Base-by-base conservation (phyloP, 495 filamentous ascomycete species). In the Opeltia flavorubescens region DNA sequence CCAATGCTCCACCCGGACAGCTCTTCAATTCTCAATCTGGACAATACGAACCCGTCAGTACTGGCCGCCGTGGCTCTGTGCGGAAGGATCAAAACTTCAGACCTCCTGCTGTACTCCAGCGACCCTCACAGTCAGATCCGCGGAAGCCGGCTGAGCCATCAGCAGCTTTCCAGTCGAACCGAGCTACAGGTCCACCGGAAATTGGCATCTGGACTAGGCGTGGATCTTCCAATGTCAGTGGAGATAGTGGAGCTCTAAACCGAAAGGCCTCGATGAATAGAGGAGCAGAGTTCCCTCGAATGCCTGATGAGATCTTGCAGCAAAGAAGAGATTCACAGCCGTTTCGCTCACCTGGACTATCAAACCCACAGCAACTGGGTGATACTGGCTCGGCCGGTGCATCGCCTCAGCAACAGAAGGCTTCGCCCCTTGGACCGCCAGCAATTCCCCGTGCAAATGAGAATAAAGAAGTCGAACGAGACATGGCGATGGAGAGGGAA, bases 21-120 rank as follows among this genome's bases (percentile, higher is more conserved):
- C 72, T 99, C 0, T 99, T 77, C 62, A 95, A 96, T 61, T 94
- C 91, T 8, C 81, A 93, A 31, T 95, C 86, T 38, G 91, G 93
- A 20, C 81, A 86, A 34, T 93, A 94, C 55, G 91, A 99, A 56
- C 89, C 93, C 4, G 93, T 87, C 5, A 67, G 74, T 34, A 84
- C 93, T 47, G 71, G 66, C 21, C 81, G 85, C 31, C 75, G 85
- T 50, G 75, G 75, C 20, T 74, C 79, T n/a, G 67, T 77, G 40
- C 72, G 82, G 39, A 74, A 74, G 40, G 84, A 91, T 39, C 67
- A 67, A 41, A 73, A 72, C 42, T 72, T 77, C 43, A 75, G 84
- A 26, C 77, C 89, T 49, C 84, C 86, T 20, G 72, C 87, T 24
- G 66, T 98, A 13, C 66, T 98, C 41, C 93, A 98, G 58, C 67